phyloP scores from a whole-genome alignment of 2,329 filamentous ascomycete genomes.

The Nemania bipapillata region DNA sequence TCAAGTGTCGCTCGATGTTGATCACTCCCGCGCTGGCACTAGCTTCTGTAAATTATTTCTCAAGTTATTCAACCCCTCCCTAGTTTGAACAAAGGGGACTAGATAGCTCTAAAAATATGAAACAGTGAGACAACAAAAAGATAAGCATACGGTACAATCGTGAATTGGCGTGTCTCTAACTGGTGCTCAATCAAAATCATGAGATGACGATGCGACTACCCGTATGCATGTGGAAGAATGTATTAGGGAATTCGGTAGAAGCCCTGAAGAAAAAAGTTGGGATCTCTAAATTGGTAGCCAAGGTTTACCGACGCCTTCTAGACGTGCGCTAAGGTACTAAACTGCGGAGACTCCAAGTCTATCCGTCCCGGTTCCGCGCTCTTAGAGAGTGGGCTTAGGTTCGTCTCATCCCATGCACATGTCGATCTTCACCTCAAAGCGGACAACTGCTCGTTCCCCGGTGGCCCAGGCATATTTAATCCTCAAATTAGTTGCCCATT shows the following conservation, averaged over 20 bases:
- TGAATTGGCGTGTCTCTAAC: neutral
- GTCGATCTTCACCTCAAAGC: slow-evolving; percentile 21
- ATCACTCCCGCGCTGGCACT: slow-evolving; percentile 14
- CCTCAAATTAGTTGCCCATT: slow-evolving; percentile 5
- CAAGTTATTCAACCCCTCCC: neutral
- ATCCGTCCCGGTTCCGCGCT: slow-evolving; percentile 8
- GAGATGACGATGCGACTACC: neutral
- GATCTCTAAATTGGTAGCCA: neutral
- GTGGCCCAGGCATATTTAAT: neutral
- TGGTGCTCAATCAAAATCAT: neutral
- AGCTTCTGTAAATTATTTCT: neutral
- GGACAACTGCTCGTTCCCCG: slow-evolving; percentile 4
- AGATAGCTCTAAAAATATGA: neutral
- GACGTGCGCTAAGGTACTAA: neutral
- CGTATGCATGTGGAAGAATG: neutral
- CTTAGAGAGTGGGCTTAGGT: neutral
- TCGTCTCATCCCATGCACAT: slow-evolving; percentile 20
- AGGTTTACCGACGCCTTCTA: slow-evolving; percentile 22
- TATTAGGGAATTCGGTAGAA: neutral
- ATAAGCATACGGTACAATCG: neutral
- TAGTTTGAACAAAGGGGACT: neutral
- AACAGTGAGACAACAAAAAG: neutral
- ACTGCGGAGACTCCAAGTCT: slow-evolving; percentile 2
- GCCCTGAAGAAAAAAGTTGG: neutral
- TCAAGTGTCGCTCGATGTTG: slow-evolving; percentile 1